These are phyloP conservation scores for Paradendryphiella salina DNA, from an alignment of 2,329 filamentous ascomycete genomes.

Conservation along the genomic window DNA sequence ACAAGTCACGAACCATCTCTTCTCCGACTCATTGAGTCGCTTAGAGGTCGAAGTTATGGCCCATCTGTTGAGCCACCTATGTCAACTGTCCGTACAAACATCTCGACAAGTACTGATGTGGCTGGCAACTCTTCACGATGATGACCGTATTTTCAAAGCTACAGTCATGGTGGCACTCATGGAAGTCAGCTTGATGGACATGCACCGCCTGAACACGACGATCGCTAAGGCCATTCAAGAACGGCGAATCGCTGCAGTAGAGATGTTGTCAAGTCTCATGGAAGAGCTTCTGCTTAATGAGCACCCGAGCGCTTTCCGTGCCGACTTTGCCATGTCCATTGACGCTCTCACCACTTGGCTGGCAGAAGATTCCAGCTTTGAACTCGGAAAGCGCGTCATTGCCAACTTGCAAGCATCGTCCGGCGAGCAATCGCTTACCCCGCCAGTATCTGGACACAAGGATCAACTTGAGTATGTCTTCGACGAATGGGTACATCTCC, in stretches of 20 bases:
- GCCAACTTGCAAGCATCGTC: slow-evolving; percentile 64
- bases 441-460: slow-evolving; percentile 63
- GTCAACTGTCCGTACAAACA: slow-evolving; percentile 61
- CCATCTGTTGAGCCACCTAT: slow-evolving; percentile 64
- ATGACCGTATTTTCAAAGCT: slow-evolving; percentile 64
- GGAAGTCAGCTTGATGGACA: slow-evolving; percentile 62
- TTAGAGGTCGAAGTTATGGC: slow-evolving; percentile 67
- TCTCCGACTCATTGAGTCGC: slow-evolving; percentile 57
- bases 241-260: slow-evolving; percentile 71
- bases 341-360: slow-evolving; percentile 83
- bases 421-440: slow-evolving; percentile 56
- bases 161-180: slow-evolving; percentile 64
- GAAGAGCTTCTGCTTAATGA: slow-evolving; percentile 79
- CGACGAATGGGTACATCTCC: slow-evolving; percentile 88
- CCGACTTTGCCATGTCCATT: slow-evolving; percentile 83
- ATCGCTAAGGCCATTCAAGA: slow-evolving; percentile 73
- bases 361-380: slow-evolving; percentile 68
- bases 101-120: slow-evolving; percentile 58
- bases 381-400: slow-evolving; percentile 71
- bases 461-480: slow-evolving; percentile 95
- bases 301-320: slow-evolving; percentile 74
- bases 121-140: slow-evolving; percentile 58
- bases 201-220: slow-evolving; percentile 63
- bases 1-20: slow-evolving; percentile 60
- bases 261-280: slow-evolving; percentile 78